phyloP scores from a whole-genome alignment of 108 stramenopile species.

The Aurantiochytrium sp. region DNA sequence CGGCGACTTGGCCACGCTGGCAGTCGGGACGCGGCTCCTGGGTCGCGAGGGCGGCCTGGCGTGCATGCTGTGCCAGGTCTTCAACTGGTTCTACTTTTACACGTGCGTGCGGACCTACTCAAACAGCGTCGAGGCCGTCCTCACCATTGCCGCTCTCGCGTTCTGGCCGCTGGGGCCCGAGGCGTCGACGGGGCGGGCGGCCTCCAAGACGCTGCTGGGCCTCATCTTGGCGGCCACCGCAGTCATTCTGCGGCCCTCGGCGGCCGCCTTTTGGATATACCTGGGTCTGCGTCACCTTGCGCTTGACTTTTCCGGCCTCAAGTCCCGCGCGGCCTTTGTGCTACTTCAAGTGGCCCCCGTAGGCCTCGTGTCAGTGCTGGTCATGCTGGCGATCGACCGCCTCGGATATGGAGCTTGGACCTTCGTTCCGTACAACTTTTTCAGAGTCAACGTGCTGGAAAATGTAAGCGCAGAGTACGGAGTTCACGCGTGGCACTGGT shows the following conservation, averaged over 20 bases:
- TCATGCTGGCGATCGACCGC: background rate
- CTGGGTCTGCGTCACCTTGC: background rate
- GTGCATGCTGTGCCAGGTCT: background rate
- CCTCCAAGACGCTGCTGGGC: background rate
- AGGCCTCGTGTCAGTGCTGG: background rate
- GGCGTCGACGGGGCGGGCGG: background rate
- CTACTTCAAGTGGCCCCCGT: background rate
- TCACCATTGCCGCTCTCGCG: background rate
- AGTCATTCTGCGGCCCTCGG: background rate
- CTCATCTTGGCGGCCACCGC: background rate
- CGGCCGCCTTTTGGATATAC: constrained; percentile 2
- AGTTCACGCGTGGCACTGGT: background rate
- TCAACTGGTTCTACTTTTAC: constrained; percentile 26
- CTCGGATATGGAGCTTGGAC: background rate
- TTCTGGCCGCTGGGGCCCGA: background rate
- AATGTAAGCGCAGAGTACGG: constrained; percentile 27
- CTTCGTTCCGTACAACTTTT: constrained; percentile 1
- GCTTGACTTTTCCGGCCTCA: background rate
- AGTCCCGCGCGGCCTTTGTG: background rate
- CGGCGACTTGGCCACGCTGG: background rate
- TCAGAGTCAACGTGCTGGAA: background rate
- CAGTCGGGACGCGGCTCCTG: background rate
- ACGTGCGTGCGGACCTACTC: background rate
- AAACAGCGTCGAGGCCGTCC: background rate
- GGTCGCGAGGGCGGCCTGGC: background rate